Base-by-base conservation (phyloP, 2,329 filamentous ascomycete species). In the Neofusicoccum parvum region DNA sequence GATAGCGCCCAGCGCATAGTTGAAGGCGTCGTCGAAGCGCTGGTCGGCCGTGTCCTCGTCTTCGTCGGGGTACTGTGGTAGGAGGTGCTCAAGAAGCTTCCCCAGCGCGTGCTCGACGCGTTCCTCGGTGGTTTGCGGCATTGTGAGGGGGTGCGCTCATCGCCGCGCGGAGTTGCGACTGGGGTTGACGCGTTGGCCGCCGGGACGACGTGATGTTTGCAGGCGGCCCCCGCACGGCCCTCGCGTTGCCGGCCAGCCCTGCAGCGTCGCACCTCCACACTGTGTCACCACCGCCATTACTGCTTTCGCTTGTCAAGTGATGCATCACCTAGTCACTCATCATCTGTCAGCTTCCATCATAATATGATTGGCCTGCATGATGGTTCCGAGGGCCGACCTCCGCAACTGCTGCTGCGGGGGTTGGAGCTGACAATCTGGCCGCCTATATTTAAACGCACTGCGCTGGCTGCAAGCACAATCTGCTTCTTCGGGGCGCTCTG, bases 71-170 rank as follows among this genome's bases (percentile, higher is more conserved):
- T 88, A 84, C 58, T 84, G 81, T 64, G 91, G 90, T 65, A 95
- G 83, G 66, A 94, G 82, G 74, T 90, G 89, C 72, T 88, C 83
- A 75, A 96, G 88, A 74, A 96, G 85, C 78, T 90, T 89, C 76
- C 91, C 87, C 75, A 96, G 88, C 76, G 91, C 92, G 77, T 88
- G 88, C 75, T 90, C 87, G 79, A 96, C 87, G 81, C 92, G 91
- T 78, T 87, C 80, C 68, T 75, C 67, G 62, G 66, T 68, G 37
- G 71, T 70, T 62, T 69, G 69, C 37, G 71, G 69, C 69, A 72
- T 74, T 45, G 54, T 48, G 50, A 37, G 32, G 6, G 43, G 34
- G 43, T 41, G 43, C 34, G 45, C 45, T 58, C 53, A 59, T 65
- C 36, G 63, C 63, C 27, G 63, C 63, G 50, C 50, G 53, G 51